Evolutionary conservation across 2,329 filamentous ascomycete genomes (phyloP), one percentile per base, ranked within the genome.

Genomic region (Aspergillus pseudoglaucus): DNA sequence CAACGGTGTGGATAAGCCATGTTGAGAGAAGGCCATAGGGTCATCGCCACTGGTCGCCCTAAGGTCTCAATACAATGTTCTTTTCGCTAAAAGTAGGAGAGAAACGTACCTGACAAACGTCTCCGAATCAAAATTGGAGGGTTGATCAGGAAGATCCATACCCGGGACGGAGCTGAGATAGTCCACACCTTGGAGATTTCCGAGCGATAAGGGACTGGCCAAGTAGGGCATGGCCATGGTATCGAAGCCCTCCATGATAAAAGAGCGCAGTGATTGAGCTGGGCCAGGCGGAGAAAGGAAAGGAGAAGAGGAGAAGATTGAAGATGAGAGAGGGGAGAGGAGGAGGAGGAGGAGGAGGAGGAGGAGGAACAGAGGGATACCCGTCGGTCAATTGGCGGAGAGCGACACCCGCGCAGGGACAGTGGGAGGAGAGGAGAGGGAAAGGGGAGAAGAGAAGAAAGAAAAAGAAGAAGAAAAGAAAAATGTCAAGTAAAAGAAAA

Each of bases 221-320:
- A 82, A 67, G 59, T 82, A 84, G n/a, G 78, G 77, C 80, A 83
- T 81, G 63, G 76, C 73, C 67, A 78, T 76, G 55, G 77, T 77
- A 63, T 82, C 79, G 67, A 78, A 82, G 64, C 77, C 74, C 60
- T 81, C 79, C 73, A 75, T 75, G 52, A 58, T 63, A 57, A 58
- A 50, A 51, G 57, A 20, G 45, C 12, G 25, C 23, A 17, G 3
- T 6, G 18, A 42, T 39, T 25, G 8, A n/a, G 37, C 18, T 14
- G 32, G 46, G 8, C 33, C 25, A 33, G 41, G 15, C 38, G 33
- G 15, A n/a, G 25, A 22, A 23, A 22, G 40, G 23, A 17, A 30
- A 20, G 35, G 20, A 42, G 45, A 12, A 47, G 18, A 41, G 37
- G 35, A 15, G 18, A 20, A 23, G 39, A 25, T n/a, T n/a, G n/a